phyloP scores from a whole-genome alignment of 148 eudicot species.

The Amaranthus palmeri region DNA sequence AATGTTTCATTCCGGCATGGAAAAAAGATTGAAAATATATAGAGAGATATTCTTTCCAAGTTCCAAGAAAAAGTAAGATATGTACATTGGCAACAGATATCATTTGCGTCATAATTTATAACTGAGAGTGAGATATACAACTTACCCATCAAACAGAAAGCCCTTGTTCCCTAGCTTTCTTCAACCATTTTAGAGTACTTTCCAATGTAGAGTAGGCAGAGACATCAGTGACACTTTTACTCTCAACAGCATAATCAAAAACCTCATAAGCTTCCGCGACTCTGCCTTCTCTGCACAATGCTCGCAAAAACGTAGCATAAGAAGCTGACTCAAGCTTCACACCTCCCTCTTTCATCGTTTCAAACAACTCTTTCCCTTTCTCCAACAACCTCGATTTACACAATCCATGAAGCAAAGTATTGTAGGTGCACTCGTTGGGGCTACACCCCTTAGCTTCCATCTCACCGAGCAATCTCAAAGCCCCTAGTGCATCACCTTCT shows the following conservation, averaged over 20 bases:
- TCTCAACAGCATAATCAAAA: conserved; percentile 83
- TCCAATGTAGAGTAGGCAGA: conserved; percentile 72
- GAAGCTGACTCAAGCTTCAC: conserved; percentile 63
- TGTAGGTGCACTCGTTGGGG: conserved; percentile 83
- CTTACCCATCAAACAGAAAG: conserved; percentile 53
- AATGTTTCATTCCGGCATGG: neutral
- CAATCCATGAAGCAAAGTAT: conserved; percentile 78
- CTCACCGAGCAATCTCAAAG: conserved; percentile 48
- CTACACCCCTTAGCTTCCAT: conserved; percentile 74
- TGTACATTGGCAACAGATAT: neutral
- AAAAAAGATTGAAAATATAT: neutral
- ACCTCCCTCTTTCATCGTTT: conserved; percentile 44
- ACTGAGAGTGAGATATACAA: neutral
- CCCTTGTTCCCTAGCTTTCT: conserved; percentile 83
- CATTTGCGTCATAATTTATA: neutral
- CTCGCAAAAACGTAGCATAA: conserved; percentile 74
- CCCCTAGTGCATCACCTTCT: conserved; percentile 62
- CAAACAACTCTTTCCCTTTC: conserved; percentile 53
- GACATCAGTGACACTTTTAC: conserved; percentile 66
- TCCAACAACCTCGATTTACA: conserved; percentile 63
- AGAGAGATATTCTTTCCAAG: neutral
- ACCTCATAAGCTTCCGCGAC: conserved; percentile 87
- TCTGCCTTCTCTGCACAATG: conserved; percentile 66
- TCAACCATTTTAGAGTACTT: conserved; percentile 73
- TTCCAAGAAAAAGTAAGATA: neutral